phyloP scores from a whole-genome alignment of 2,329 filamentous ascomycete genomes.

The Hypocreales sp. region DNA sequence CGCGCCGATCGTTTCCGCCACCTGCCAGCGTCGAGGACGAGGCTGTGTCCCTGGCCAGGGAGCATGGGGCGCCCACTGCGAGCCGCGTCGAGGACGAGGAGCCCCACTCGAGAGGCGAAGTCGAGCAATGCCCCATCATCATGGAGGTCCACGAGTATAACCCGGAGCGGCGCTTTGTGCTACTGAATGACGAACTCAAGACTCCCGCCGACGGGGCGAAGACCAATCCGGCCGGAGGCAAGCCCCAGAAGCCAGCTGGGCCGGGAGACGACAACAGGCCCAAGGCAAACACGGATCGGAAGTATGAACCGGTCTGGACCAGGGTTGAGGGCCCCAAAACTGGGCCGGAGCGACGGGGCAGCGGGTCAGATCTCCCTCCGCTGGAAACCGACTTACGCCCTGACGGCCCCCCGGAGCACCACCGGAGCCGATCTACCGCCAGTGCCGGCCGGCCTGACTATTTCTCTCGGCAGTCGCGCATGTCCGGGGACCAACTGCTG shows the following conservation, averaged over 20 bases:
- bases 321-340: conserved; percentile 5
- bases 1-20: conserved; percentile 44
- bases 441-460: conserved; percentile 16
- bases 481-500: conserved; percentile 18
- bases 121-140: conserved; percentile 55
- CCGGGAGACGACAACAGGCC: background rate
- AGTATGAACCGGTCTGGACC: background rate
- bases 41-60: conserved; percentile 41
- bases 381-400: conserved; percentile 25
- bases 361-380: conserved; percentile 24
- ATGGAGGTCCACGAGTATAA: conserved; percentile 45
- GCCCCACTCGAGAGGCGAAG: conserved; percentile 41
- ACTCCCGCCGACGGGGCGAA: background rate
- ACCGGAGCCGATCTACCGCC: conserved; percentile 20
- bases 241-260: background rate
- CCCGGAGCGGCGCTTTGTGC: conserved; percentile 49
- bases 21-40: conserved; percentile 58
- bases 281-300: background rate
- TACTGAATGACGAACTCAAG: conserved; percentile 25
- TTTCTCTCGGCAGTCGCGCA: conserved; percentile 13
- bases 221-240: background rate
- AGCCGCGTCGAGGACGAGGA: conserved; percentile 30
- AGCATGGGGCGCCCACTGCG: conserved; percentile 27
- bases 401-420: conserved; percentile 12
- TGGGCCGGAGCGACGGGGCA: conserved; percentile 13